A percentile compares a stretch with the other conserved stretches of the same genome.
These are phyloP conservation scores for Russula brevipes DNA, from an alignment of 768 basidiomycete species.

Conservation along the genomic window DNA sequence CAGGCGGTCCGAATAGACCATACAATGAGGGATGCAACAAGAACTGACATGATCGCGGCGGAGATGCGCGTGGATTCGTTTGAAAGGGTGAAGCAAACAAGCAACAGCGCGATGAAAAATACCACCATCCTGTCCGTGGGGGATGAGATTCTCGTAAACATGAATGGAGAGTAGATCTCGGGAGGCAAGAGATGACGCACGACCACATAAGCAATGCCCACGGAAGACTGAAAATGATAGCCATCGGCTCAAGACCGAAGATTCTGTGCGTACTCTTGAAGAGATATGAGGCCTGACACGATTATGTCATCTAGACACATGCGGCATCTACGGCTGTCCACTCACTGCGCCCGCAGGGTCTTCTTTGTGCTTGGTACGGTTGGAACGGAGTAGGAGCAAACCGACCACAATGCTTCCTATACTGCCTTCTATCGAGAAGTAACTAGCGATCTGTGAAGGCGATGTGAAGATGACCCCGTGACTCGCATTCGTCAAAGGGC, in stretches of 20 bases:
- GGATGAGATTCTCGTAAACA: neutral
- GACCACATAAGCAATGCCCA: conserved; percentile 19
- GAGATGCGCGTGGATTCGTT: conserved; percentile 9
- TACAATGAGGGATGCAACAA: neutral
- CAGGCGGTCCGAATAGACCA: conserved; percentile 6
- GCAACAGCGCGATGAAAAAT: conserved; percentile 16
- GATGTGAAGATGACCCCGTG: conserved; percentile 29
- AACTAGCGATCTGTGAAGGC: conserved; percentile 45
- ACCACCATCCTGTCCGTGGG: conserved; percentile 11
- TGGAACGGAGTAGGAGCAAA: conserved; percentile 20
- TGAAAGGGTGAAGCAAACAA: conserved; percentile 15
- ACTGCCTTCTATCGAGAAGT: conserved; percentile 43
- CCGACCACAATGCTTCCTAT: conserved; percentile 39
- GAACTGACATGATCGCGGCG: neutral
- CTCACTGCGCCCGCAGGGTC: conserved; percentile 16
- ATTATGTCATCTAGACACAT: neutral
- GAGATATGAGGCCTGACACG: conserved; percentile 9
- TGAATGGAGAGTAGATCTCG: neutral
- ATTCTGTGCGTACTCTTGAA: neutral
- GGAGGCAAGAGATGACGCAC: conserved; percentile 1
- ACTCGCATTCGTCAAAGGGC: neutral
- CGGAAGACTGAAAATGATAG: conserved; percentile 14
- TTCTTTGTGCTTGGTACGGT: conserved; percentile 11
- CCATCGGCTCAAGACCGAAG: conserved; percentile 18
- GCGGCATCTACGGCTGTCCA: neutral